Base-by-base conservation (phyloP, 1,284 basidiomycete species). In the Malassezia restricta region DNA sequence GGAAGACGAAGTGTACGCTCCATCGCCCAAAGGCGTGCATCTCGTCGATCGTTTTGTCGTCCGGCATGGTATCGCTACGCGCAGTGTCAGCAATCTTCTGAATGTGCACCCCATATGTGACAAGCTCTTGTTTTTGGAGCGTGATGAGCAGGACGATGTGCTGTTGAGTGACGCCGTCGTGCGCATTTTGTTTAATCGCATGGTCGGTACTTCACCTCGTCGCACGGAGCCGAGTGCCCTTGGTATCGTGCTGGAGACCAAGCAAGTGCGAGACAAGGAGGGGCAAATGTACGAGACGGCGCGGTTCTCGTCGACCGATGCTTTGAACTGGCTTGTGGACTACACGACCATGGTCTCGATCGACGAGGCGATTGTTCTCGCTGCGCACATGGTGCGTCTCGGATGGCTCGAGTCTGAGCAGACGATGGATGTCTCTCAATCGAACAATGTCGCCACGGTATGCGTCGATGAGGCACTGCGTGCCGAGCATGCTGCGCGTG, bases 21-120 rank as follows among this genome's bases (percentile, higher is more conserved):
- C 95, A 68, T 98, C 94, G 11, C 87, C 92, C 15, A 99, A 99
- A 76, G 94, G 94, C 51, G 82, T 98, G 47, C 94, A 99, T 71
- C 87, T 99, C 64, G 82, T 99, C 56, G 94, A 99, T 74, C 84
- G 94, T 29, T 99, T 98, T 79, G 95, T 98, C 78, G 87, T 85
- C 75, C 95, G 94, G 79, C 98, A 99, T 74, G 94, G 94, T 62
- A 96, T 98, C 77, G 87, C 83, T 68, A 75, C 77, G 20, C 90
- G 95, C 75, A 45, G 48, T 8, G 53, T 50, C 43, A 55, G 45
- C 43, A 85, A 92, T 73, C 81, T 96, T 20, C 82, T 90, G 61
- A 81, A 81, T 43, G 86, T 95, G 40, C 91, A 96, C 71, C 89
- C 92, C 31, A 95, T 99, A 68, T 95, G 89, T 76, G 88, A 96